Evolutionary conservation across 2,329 filamentous ascomycete species (phyloP), one percentile per base, ranked within the genome.

Genomic region (Eurotiales sp.): DNA sequence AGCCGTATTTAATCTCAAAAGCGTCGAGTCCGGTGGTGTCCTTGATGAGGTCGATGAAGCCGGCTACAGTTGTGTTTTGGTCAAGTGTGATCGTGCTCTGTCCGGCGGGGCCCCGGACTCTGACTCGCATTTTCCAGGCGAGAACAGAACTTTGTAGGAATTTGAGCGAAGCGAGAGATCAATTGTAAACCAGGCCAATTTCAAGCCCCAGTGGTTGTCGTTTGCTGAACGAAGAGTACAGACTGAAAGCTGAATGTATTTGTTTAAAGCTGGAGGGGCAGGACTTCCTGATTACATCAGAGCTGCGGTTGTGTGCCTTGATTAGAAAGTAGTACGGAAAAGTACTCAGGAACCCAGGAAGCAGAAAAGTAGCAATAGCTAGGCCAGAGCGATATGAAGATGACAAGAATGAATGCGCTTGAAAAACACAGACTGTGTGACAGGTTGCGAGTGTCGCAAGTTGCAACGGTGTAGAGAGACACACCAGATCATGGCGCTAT

Each of bases 1-100:
- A 95, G 30, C 90, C 90, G 70, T 86, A 89, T 75, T 93, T 96
- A 56, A 95, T 74, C 39, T 87, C 81, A 63, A 92, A 90, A 12
- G 77, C 75, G 6, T 76, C 62, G 14, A 92, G 76, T 4, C 80
- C 80, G 1, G 87, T 88, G 61, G 82, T 81, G 45, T 80, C 72
- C 46, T 77, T 77, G 61, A 77, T 74, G 43, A 70, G 61, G 44
- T 54, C 55, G 36, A 56, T 63, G 2, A 77, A 67, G 27, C 74
- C 69, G n/a, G 63, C 63, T 27, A 76, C 61, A 8, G 72, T 76
- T 47, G 88, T 85, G 55, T 80, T 73, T 50, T 90, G 84, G 30
- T 83, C 75, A 23, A 95, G 74, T 14, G 81, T 81, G 47, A 95
- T 72, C 3, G 83, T 85, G 29, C 85, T 84, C 42, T 84, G 82